Percentiles rank a stretch among this genome's conserved stretches.
Evolutionary conservation across 495 filamentous ascomycete genomes (phyloP).

Genomic region (Bacidia rubella): DNA sequence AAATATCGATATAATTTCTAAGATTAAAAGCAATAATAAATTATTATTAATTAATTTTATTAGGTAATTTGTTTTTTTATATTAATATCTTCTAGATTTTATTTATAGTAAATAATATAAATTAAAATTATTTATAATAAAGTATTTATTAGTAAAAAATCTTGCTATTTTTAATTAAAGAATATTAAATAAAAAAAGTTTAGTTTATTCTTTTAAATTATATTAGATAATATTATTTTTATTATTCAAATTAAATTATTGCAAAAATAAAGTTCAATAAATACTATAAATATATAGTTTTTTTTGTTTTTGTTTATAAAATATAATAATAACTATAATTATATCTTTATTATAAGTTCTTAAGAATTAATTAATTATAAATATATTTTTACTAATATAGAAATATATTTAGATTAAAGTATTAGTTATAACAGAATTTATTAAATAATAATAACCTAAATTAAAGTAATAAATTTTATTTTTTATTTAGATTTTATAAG

Average conservation of each 20-base stretch:
- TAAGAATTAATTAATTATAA: neutral
- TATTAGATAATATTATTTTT: neutral
- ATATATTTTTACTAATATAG: neutral
- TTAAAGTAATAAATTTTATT: slow-evolving; percentile 1
- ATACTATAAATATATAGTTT: neutral
- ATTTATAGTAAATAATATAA: too few species aligned
- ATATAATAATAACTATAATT: slow-evolving; percentile 2
- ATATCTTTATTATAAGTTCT: neutral
- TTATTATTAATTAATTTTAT: too few species aligned
- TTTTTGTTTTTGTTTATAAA: neutral
- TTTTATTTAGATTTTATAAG: neutral
- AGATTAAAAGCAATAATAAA: neutral
- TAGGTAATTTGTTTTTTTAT: too few species aligned
- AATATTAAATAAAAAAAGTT: too few species aligned
- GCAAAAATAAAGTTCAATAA: neutral
- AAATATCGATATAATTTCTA: neutral
- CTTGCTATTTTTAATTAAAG: too few species aligned
- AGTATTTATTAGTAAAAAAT: too few species aligned
- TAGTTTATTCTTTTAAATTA: too few species aligned
- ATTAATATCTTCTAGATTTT: too few species aligned
- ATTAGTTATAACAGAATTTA: slow-evolving; percentile 1
- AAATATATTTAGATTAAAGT: neutral
- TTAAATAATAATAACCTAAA: slow-evolving; percentile 3
- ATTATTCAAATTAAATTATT: neutral
- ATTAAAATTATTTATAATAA: too few species aligned